These are phyloP conservation scores for Eimeria praecox DNA, from an alignment of 169 alveolate species.

Conservation along the genomic window DNA sequence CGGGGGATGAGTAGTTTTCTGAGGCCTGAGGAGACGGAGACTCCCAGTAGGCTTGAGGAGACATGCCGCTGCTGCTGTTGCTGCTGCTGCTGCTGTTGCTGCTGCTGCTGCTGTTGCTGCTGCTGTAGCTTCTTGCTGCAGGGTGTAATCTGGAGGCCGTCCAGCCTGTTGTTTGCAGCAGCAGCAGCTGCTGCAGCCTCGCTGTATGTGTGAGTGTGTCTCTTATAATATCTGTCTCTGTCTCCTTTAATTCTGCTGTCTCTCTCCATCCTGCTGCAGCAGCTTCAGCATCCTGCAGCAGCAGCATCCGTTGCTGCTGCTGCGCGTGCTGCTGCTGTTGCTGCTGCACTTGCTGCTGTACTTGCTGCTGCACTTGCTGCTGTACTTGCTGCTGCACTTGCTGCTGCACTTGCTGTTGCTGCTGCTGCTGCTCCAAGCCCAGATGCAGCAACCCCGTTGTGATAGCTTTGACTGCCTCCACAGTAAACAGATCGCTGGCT, in stretches of 20 bases:
- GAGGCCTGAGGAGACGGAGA: slow-evolving; percentile 31
- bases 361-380: background rate
- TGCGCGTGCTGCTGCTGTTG: slow-evolving; percentile 8
- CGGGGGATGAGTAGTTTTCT: background rate
- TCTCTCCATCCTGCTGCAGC: background rate
- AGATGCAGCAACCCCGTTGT: slow-evolving; percentile 32
- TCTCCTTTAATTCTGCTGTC: background rate
- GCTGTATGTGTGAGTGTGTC: background rate
- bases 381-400: background rate
- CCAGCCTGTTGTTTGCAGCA: background rate
- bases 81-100: slow-evolving; percentile 17
- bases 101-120: slow-evolving; percentile 11
- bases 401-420: slow-evolving; percentile 3
- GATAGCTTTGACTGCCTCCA: background rate
- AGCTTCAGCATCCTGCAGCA: background rate
- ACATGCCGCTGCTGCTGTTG: slow-evolving; percentile 3
- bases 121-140: background rate
- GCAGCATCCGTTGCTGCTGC: background rate
- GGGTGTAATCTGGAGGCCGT: background rate
- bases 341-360: background rate
- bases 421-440: slow-evolving; percentile 4
- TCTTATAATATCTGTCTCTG: background rate
- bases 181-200: slow-evolving; percentile 48
- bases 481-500: background rate
- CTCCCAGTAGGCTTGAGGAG: slow-evolving; percentile 16